Base-by-base conservation (phyloP, 2,329 filamentous ascomycete genomes). In the Pezicula radicicola region DNA sequence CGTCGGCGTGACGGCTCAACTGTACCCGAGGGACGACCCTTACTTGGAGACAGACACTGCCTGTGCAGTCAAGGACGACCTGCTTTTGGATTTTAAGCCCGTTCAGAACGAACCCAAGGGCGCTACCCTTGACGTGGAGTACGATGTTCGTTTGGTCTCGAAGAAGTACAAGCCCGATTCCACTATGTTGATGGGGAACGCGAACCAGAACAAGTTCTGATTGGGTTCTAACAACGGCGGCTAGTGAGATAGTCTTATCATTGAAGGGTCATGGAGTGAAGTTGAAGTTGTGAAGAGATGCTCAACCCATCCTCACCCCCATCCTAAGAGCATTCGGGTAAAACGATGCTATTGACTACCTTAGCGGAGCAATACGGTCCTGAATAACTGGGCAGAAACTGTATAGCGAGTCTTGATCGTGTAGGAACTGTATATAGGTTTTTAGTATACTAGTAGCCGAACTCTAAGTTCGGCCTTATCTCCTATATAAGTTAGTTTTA, bases 1-100 rank as follows among this genome's bases (percentile, higher is more conserved):
- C 74, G 84, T 83, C 63, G 74, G 84, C 75, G 59, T 88, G 56
- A 87, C 85, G 1, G 89, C 88, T 1, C 87, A 91, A 68, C 83
- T 91, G 49, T 91, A 90, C 67, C 86, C 89, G 68, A 76, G 77
- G 56, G 75, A 81, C 56, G 81, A 87, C 70, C 78, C 81, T 45
- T 87, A 87, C 66, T 74, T 89, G 45, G 66, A 67, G 45, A 70
- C 69, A 25, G 70, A 72, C 58, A 71, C 70, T 37, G 75, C 75
- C 49, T 78, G 74, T 55, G 75, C 76, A 49, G 75, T 79, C 64
- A 79, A 79, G 70, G 70, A 75, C 46, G 75, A 78, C 50, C 65
- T 79, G 10, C 61, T 78, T 2, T 64, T 78, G 35, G 66, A 75
- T 59, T 78, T 79, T 63, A 73, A 70, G 62, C 73, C 75, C 10